Evolutionary conservation across 495 filamentous ascomycete species (phyloP).

Genomic region (Mycothermus thermophilus): DNA sequence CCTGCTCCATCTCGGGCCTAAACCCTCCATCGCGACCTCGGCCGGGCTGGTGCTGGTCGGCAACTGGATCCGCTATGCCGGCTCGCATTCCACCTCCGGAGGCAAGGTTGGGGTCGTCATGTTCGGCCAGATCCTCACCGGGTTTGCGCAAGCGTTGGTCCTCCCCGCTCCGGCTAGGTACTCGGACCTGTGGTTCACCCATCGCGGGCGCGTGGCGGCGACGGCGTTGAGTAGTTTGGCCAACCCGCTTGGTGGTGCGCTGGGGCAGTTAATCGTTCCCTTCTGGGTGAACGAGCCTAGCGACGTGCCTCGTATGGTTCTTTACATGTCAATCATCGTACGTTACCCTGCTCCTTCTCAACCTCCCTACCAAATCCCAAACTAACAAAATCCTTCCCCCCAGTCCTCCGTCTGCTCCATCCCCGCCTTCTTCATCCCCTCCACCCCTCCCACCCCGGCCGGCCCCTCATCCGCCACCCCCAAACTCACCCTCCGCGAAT

Average conservation of each 20-base stretch:
- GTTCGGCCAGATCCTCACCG: slow-evolving; percentile 90
- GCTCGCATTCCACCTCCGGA: slow-evolving; percentile 42
- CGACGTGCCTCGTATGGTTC: slow-evolving; percentile 67
- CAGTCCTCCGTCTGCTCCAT: slow-evolving; percentile 57
- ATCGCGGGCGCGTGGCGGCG: slow-evolving; percentile 66
- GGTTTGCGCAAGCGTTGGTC: slow-evolving; percentile 84
- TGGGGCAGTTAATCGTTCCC: slow-evolving; percentile 77
- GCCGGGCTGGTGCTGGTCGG: slow-evolving; percentile 62
- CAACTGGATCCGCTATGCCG: slow-evolving; percentile 88
- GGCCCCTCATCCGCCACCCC: slow-evolving; percentile 30
- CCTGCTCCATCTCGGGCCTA: slow-evolving; percentile 67
- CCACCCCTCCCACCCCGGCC: slow-evolving; percentile 60
- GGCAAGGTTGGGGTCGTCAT: slow-evolving; percentile 61
- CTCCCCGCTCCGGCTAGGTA: slow-evolving; percentile 81
- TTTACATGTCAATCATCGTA: slow-evolving; percentile 79
- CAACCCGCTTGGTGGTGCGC: slow-evolving; percentile 75
- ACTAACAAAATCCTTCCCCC: slow-evolving; percentile 4
- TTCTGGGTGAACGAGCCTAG: slow-evolving; percentile 47
- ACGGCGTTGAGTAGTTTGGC: slow-evolving; percentile 76
- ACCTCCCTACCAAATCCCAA: background rate
- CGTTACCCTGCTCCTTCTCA: slow-evolving; percentile 12
- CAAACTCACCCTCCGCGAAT: slow-evolving; percentile 37
- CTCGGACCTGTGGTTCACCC: slow-evolving; percentile 89
- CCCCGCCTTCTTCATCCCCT: slow-evolving; percentile 77
- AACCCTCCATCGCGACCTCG: slow-evolving; percentile 57